These are phyloP conservation scores for Colletotrichum trifolii DNA, from an alignment of 2,329 filamentous ascomycete species.

Conservation along the genomic window DNA sequence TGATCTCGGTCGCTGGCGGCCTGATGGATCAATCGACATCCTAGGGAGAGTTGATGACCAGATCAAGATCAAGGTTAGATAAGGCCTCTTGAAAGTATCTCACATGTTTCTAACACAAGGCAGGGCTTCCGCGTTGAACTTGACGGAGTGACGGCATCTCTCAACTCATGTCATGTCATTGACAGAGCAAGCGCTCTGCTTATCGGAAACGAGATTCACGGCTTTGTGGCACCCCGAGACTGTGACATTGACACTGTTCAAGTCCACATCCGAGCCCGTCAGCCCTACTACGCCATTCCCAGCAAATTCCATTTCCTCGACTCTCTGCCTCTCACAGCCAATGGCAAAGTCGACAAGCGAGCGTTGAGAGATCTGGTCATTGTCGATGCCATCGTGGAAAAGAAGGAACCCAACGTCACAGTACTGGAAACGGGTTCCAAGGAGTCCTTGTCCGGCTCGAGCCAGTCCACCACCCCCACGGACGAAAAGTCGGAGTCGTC, in stretches of 20 bases:
- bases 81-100: background rate
- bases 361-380: conserved; percentile 50
- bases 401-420: background rate
- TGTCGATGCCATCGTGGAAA: background rate
- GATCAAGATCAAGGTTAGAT: conserved; percentile 64
- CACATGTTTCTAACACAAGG: background rate
- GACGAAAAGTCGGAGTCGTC: conserved; percentile 18
- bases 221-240: conserved; percentile 52
- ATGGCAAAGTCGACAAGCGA: conserved; percentile 69
- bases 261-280: conserved; percentile 50
- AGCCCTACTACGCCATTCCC: conserved; percentile 68
- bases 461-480: conserved; percentile 4
- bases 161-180: conserved; percentile 58
- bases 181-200: conserved; percentile 59
- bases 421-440: conserved; percentile 17
- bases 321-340: conserved; percentile 61
- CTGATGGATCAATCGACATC: conserved; percentile 64
- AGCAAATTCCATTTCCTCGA: conserved; percentile 55
- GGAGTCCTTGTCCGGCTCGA: conserved; percentile 9
- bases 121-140: conserved; percentile 69
- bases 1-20: conserved; percentile 66
- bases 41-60: conserved; percentile 69
- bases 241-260: conserved; percentile 49
- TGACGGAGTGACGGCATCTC: conserved; percentile 63
- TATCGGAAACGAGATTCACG: conserved; percentile 60